Base-by-base conservation (phyloP, 1,284 basidiomycete genomes). In the Xerocomus amazonicus region DNA sequence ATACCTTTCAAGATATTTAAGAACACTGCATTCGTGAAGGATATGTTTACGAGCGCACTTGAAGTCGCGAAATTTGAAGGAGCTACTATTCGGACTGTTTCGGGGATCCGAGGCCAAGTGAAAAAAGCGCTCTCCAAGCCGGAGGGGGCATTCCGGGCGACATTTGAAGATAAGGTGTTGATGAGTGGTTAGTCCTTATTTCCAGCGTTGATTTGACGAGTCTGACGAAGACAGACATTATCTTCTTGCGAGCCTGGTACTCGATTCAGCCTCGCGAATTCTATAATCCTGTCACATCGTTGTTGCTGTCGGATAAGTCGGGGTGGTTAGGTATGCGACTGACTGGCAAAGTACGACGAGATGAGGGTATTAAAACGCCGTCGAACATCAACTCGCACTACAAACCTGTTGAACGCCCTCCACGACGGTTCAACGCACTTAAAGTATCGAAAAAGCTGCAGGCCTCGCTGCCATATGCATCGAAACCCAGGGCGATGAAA, bases 21-120 rank as follows among this genome's bases (percentile, higher is more conserved):
- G 75, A 99, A 99, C 71, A 99, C 97, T 13, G 97, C 94, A 0
- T 99, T 99, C 67, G 78, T 99, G 60, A 94, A 90, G 74, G 93
- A 97, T 65, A 99, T 99, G 96, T 99, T 99, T 74, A 87, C 74
- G 53, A 86, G 82, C 43, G 84, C 91, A 10, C 78, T 99, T 29
- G 96, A 99, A 69, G 94, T 99, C 10, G 93, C 95, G 53, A 98
- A 97, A 70, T 99, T 99, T 61, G 97, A 99, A 70, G 97, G 97
- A 9, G 97, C 96, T 12, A 92, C 91, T 66, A 83, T 99, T 52
- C 79, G 87, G 57, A 99, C 97, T 0, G 97, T 99, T 8, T 95
- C 92, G 6, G 97, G 96, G 6, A 92, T 99, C 52, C 76, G 97
- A 34, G 96, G 96, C 16, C 95, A 98, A 70, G 83, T 99, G 44